A percentile compares a stretch with the other conserved stretches of the same genome.
phyloP scores from a whole-genome alignment of 257 asterid genomes.

The Fraxinus anomala region DNA sequence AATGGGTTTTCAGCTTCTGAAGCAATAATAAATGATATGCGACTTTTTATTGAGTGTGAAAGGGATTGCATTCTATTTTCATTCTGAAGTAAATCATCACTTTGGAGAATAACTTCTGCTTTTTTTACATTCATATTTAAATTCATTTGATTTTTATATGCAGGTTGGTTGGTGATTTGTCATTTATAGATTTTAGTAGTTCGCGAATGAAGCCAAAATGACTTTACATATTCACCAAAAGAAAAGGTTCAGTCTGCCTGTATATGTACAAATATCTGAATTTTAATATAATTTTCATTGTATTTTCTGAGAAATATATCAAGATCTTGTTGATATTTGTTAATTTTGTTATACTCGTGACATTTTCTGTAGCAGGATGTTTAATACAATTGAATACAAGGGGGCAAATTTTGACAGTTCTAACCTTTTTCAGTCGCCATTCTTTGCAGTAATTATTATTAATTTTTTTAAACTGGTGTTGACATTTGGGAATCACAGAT shows the following conservation, averaged over 20 bases:
- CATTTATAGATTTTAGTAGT: neutral
- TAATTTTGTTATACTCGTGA: too few relatives aligned
- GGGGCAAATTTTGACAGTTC: neutral
- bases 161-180: neutral
- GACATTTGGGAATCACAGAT: neutral
- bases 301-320: neutral
- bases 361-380: too few relatives aligned
- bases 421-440: neutral
- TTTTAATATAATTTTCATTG: neutral
- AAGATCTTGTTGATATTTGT: too few relatives aligned
- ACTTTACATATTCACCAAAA: neutral
- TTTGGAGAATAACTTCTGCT: neutral
- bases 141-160: neutral
- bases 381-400: neutral
- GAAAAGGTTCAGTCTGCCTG: neutral
- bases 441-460: too few relatives aligned
- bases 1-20: too few relatives aligned
- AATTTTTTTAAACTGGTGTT: too few relatives aligned
- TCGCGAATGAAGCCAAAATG: neutral
- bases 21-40: too few relatives aligned
- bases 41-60: neutral
- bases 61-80: neutral
- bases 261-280: neutral
- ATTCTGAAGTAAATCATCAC: neutral
- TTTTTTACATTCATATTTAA: neutral